Evolutionary conservation across 805 yeast species (phyloP), one percentile per base, ranked within the genome.

Genomic region (Wickerhamiella lipophila): DNA sequence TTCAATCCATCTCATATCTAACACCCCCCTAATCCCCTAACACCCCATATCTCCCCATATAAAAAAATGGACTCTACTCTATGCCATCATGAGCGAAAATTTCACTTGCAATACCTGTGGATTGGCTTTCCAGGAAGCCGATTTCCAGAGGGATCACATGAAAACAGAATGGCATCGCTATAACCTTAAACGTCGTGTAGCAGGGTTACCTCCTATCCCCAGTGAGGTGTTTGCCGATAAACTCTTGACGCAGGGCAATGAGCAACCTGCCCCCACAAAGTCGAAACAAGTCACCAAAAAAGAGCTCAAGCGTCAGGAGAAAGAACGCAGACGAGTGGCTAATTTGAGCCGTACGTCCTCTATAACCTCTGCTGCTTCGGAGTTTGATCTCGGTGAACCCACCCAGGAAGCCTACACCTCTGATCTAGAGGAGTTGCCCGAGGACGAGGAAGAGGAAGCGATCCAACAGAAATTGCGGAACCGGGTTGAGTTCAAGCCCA

Each of bases 141-240:
- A 81, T 53, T 71, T 79, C 51, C 98, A 92, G 67, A 73, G 97
- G 53, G 74, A 74, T 55, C 98, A 92, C 63, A 92, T 92, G 98
- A 86, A 84, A 62, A 80, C 95, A 2, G 98, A 92, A 50, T 92
- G 98, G 98, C 98, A 92, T 62, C 75, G 98, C 54, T 92, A 92
- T 65, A 92, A 92, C 60, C 73, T 92, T 60, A 92, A 92, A 62
- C 78, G 98, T 67, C 76, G 95, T 58, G 95, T 92, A 27, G 95
- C 96, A 0, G 74, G 75, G 26, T 66, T 87, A 50, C 81, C 88
- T 6, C 81, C 94, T 1, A 76, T 87, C 26, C 67, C 79, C 16
- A 76, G 85, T 1, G 82, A 72, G 35, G 65, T 74, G 1, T 83
- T 83, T 64, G 83, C 83, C 18, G 83, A 80, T 55, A 82, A 85